Conservation (phyloP, 495 filamentous ascomycete species). For the Neurospora intermedia region DNA sequence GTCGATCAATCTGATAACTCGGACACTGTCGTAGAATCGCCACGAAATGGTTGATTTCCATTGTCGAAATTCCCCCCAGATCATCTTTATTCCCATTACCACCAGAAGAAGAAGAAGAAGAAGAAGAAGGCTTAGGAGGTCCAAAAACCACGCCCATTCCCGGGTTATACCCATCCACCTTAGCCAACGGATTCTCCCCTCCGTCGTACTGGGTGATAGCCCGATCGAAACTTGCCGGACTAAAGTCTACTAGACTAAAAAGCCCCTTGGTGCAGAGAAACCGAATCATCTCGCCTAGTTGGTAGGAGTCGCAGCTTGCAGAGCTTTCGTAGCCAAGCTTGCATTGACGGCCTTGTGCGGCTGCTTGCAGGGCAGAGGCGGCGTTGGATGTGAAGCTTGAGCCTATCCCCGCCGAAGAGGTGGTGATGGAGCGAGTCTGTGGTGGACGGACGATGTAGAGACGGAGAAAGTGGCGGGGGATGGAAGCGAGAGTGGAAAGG, state of each 20-base stretch:
- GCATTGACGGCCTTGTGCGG: constrained; percentile 43
- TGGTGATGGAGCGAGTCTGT: background rate
- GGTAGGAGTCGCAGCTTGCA: constrained; percentile 70
- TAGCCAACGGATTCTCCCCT: background rate
- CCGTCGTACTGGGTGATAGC: background rate
- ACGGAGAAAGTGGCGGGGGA: constrained; percentile 61
- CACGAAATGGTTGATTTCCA: constrained; percentile 26
- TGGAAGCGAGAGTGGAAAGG: constrained; percentile 63
- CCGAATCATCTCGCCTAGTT: constrained; percentile 75
- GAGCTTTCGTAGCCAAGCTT: constrained; percentile 67
- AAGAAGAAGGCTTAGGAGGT: background rate
- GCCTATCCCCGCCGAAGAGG: background rate
- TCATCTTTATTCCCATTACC: background rate
- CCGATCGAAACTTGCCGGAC: constrained; percentile 19
- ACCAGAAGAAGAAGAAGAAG: background rate
- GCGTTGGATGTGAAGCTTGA: background rate
- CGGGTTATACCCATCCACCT: background rate
- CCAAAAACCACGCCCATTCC: background rate
- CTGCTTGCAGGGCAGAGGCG: background rate
- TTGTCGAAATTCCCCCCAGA: constrained; percentile 20
- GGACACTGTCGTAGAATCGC: constrained; percentile 41
- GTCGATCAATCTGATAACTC: constrained; percentile 66
- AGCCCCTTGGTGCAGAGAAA: constrained; percentile 55
- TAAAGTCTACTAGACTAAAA: constrained; percentile 37
- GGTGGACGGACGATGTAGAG: constrained; percentile 49